These are phyloP conservation scores for Auricularia sp. DNA, from an alignment of 768 basidiomycete species.

Conservation along the genomic window DNA sequence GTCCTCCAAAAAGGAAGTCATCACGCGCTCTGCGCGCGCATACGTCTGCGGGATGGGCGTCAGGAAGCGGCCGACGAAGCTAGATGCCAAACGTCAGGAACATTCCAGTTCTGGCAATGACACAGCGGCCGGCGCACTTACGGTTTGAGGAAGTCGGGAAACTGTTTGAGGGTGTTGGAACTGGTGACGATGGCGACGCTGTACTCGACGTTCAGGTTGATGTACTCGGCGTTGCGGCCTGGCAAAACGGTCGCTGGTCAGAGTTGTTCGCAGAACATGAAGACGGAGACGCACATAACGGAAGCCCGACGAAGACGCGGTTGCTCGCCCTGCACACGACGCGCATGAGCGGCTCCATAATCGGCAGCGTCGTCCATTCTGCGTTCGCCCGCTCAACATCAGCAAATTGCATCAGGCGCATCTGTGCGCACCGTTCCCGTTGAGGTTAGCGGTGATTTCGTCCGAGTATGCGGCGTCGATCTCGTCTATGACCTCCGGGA, in stretches of 20 bases:
- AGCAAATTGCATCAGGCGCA: too few relatives aligned
- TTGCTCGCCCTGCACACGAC: slow-evolving; percentile 25
- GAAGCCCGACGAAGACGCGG: slow-evolving; percentile 25
- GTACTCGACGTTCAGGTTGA: slow-evolving; percentile 21
- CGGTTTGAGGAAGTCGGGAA: slow-evolving; percentile 16
- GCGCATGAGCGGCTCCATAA: slow-evolving; percentile 13
- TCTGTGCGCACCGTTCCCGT: too few relatives aligned
- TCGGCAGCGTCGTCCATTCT: slow-evolving; percentile 20
- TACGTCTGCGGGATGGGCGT: slow-evolving; percentile 1
- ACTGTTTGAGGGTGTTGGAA: slow-evolving; percentile 6
- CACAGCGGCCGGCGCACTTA: neutral
- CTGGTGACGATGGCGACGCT: slow-evolving; percentile 27
- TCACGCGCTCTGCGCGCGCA: slow-evolving; percentile 8
- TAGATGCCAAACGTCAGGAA: neutral
- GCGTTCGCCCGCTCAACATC: too few relatives aligned
- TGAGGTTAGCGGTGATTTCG: slow-evolving; percentile 15
- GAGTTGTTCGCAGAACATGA: too few relatives aligned
- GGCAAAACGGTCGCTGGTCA: neutral
- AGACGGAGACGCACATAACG: slow-evolving; percentile 18
- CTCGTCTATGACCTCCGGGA: slow-evolving; percentile 38
- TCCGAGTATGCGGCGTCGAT: slow-evolving; percentile 31
- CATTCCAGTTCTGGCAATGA: neutral
- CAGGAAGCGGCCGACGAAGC: slow-evolving; percentile 3
- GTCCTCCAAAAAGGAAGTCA: slow-evolving; percentile 24
- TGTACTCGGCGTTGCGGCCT: slow-evolving; percentile 2